Base-by-base conservation (phyloP, 495 filamentous ascomycete species). In the Corynascus novoguineensis region DNA sequence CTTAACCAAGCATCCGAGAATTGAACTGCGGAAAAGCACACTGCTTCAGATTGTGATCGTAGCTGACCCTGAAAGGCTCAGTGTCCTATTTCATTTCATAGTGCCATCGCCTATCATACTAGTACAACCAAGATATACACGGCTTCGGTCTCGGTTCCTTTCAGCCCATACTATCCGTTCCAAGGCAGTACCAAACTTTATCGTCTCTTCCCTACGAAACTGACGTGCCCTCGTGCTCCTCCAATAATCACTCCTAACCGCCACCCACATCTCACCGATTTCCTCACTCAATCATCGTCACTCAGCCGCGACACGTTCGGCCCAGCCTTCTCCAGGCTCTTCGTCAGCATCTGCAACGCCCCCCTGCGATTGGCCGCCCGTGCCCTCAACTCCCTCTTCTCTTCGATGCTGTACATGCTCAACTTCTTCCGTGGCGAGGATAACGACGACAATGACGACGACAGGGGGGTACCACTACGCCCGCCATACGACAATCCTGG, bases 361-460 rank as follows among this genome's bases (percentile, higher is more conserved):
- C 38, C 61, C 63, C 62, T 68, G 51, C 68, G 44, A 59, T 50
- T 68, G 4, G 48, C 55, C 34, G 49, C 46, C 52, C 55, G 59
- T 51, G 55, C 32, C 66, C 78, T 81, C 22, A 80, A 53, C 17
- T 65, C 66, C 55, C 59, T 65, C 69, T 75, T 81, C 67, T 83
- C 80, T 38, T 71, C 69, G 22, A 74, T 64, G 19, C 62, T 75
- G 49, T 78, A 85, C 78, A 64, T 76, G 67, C 62, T 79, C 57
- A 71, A 66, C 73, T 70, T 91, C 80, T 74, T 85, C 68, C 71
- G 67, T 64, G 75, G 72, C 62, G 58, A 42, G 52, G 63, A 11
- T 21, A 14, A 14, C 40, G 19, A 41, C 37, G 37, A 41, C 37
- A n/a, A n/a, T 64, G 63, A 11, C 40, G 21, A 14, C 40, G 19